These are phyloP conservation scores for Nigrospora osmanthi DNA, from an alignment of 2,329 filamentous ascomycete species.

Conservation along the genomic window DNA sequence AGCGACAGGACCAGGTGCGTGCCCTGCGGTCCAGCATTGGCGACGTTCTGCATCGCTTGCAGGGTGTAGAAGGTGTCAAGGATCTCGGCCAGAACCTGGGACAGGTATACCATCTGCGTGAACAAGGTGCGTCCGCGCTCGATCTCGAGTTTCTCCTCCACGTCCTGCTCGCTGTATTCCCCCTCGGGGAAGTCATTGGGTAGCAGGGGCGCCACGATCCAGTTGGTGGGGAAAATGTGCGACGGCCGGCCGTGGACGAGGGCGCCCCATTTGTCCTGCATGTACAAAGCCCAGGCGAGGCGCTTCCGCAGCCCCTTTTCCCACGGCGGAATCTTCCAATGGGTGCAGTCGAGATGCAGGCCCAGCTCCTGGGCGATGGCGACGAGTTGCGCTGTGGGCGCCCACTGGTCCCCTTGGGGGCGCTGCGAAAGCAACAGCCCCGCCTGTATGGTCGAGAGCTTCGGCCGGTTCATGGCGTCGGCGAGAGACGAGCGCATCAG, in stretches of 20 bases:
- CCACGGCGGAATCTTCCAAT: conserved; percentile 84
- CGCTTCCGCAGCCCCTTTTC: conserved; percentile 79
- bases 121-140: conserved; percentile 65
- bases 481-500: conserved; percentile 66
- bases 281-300: conserved; percentile 84
- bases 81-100: conserved; percentile 70
- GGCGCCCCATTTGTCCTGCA: conserved; percentile 86
- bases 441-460: conserved; percentile 73
- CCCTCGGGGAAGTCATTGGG: conserved; percentile 56
- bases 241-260: conserved; percentile 68
- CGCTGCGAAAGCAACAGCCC: conserved; percentile 68
- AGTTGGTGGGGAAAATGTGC: conserved; percentile 49
- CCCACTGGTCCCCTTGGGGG: conserved; percentile 73
- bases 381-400: conserved; percentile 78
- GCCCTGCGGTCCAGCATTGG: conserved; percentile 58
- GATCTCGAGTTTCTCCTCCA: conserved; percentile 56
- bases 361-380: conserved; percentile 83
- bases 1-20: conserved; percentile 66
- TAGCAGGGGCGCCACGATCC: conserved; percentile 54
- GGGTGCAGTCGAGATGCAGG: conserved; percentile 77
- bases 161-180: conserved; percentile 54
- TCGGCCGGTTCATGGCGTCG: conserved; percentile 73
- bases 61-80: conserved; percentile 79
- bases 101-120: conserved; percentile 67
- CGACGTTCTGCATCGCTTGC: conserved; percentile 63